Conservation (phyloP, 768 basidiomycete species). For the Boletus subcaerulescens region DNA sequence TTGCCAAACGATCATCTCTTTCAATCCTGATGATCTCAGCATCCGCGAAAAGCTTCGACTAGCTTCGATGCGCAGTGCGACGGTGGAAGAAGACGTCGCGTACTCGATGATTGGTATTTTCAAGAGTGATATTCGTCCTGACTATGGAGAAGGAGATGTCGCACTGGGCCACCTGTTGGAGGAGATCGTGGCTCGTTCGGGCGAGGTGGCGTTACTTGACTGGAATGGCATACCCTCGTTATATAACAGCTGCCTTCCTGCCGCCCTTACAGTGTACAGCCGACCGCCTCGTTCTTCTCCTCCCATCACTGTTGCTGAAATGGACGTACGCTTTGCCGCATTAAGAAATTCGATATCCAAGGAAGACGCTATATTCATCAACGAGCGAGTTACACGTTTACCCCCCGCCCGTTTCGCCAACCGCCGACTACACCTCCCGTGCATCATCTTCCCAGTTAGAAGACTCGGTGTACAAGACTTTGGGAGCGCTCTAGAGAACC, state of each 20-base stretch:
- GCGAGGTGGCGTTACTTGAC: slow-evolving; percentile 5
- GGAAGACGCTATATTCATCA: no score
- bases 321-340: not conserved
- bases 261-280: not conserved
- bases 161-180: slow-evolving; percentile 13
- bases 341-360: no score
- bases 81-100: slow-evolving; percentile 6
- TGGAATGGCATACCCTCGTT: slow-evolving; percentile 9
- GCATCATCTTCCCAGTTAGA: not conserved
- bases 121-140: slow-evolving; percentile 3
- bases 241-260: slow-evolving; percentile 16
- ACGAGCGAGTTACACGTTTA: no score
- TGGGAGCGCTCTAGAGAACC: not conserved
- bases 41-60: slow-evolving; percentile 8
- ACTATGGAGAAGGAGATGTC: slow-evolving; percentile 6
- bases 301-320: not conserved
- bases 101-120: slow-evolving; percentile 13
- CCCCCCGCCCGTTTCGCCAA: not conserved
- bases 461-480: not conserved
- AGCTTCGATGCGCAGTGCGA: slow-evolving; percentile 8
- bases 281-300: not conserved
- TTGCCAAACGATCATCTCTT: not conserved
- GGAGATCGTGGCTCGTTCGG: slow-evolving; percentile 8
- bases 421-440: slow-evolving; percentile 1
- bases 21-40: slow-evolving; percentile 5